Percentiles rank a stretch among this genome's conserved stretches.
Conservation (phyloP, 257 asterid genomes). For the Plantago elongata region DNA sequence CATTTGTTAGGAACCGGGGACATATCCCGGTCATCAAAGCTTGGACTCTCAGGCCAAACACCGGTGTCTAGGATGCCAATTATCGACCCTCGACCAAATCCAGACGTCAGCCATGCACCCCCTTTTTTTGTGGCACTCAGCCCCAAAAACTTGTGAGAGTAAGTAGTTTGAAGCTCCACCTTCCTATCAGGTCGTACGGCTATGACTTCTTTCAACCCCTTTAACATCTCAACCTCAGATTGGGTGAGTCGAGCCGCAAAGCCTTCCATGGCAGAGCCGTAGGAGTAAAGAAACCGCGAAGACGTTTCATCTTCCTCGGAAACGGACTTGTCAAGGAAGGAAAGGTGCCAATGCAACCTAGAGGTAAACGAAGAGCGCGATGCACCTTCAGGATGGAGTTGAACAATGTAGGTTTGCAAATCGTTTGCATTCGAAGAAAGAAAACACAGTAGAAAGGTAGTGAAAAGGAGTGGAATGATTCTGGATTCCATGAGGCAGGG, state of each 20-base stretch:
- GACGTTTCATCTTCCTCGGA: slow-evolving; percentile 36
- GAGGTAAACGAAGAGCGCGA: slow-evolving; percentile 42
- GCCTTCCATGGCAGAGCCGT: slow-evolving; percentile 72
- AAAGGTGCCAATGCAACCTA: slow-evolving; percentile 77
- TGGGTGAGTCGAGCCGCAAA: slow-evolving; percentile 69
- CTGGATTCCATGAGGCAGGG: slow-evolving; percentile 33
- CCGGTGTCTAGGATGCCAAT: slow-evolving; percentile 88
- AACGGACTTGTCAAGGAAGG: slow-evolving; percentile 48
- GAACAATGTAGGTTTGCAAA: slow-evolving; percentile 71
- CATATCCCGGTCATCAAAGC: slow-evolving; percentile 70
- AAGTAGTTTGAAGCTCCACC: slow-evolving; percentile 66
- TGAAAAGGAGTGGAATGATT: slow-evolving; percentile 21
- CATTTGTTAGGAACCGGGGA: slow-evolving; percentile 68
- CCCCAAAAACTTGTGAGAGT: slow-evolving; percentile 78
- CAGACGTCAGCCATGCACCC: slow-evolving; percentile 63
- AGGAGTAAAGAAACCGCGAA: slow-evolving; percentile 72
- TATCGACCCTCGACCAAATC: slow-evolving; percentile 69
- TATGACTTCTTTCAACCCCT: slow-evolving; percentile 40
- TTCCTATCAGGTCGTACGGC: slow-evolving; percentile 61
- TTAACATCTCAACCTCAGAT: slow-evolving; percentile 38
- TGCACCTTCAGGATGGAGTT: slow-evolving; percentile 58
- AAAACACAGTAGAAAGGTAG: slow-evolving; percentile 24
- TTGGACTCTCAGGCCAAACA: slow-evolving; percentile 87
- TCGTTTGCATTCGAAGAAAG: slow-evolving; percentile 34
- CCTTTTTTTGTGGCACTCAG: slow-evolving; percentile 33